phyloP scores from a whole-genome alignment of 208 protist genomes.

The Acanthamoeba healyi region DNA sequence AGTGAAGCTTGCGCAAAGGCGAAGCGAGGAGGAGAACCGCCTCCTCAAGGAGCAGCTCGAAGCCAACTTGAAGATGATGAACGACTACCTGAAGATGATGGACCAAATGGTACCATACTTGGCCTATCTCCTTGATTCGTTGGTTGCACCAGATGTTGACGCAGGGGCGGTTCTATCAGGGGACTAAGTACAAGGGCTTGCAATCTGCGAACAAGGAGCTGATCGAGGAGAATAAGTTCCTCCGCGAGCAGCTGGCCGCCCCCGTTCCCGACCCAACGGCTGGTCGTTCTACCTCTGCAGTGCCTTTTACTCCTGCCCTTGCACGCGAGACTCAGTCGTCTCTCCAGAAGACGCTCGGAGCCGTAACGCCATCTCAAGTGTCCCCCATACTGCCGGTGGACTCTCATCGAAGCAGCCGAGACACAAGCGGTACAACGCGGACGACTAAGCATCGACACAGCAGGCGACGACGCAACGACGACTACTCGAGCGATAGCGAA shows the following conservation, averaged over 20 bases:
- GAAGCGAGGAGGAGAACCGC: neutral
- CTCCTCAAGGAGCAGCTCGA: slow-evolving; percentile 44
- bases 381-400: neutral
- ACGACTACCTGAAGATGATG: slow-evolving; percentile 49
- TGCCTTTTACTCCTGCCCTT: neutral
- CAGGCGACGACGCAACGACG: neutral
- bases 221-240: neutral
- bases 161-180: neutral
- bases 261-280: too few species aligned
- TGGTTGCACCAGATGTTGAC: neutral
- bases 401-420: too few species aligned
- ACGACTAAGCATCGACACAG: neutral
- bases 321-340: neutral
- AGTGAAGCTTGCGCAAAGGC: neutral
- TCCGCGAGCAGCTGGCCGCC: neutral
- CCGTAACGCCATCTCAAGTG: neutral
- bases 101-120: neutral
- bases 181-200: slow-evolving; percentile 6
- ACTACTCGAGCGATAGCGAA: neutral
- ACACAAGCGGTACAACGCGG: neutral
- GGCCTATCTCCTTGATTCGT: neutral
- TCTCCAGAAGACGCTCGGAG: neutral
- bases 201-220: slow-evolving; percentile 4
- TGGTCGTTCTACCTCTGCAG: too few species aligned
- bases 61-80: slow-evolving; percentile 37